Base-by-base conservation (phyloP, 2,329 filamentous ascomycete species). In the Emmonsia crescens region DNA sequence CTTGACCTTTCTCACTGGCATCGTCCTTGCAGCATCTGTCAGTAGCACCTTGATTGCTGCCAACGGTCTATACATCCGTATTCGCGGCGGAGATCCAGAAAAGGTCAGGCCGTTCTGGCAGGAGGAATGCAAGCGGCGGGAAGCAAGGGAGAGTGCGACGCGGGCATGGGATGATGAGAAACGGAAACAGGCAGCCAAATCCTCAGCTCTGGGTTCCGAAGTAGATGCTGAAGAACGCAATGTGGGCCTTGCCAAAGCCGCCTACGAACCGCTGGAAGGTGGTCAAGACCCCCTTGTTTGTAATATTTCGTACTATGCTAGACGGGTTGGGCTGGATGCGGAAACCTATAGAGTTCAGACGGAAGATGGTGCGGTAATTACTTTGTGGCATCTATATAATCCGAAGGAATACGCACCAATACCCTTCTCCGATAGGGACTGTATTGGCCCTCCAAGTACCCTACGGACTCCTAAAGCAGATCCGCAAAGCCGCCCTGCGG, bases 301-400 rank as follows among this genome's bases (percentile, higher is more conserved):
- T 69, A 89, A 96, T 68, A 84, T 92, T 24, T 82, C 82, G 2
- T 94, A 96, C 71, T 96, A 97, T 71, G 92, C 93, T 1, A 82
- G 89, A 24, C 82, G 92, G 14, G 91, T 96, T 16, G 93, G 93
- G 0, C 81, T 97, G 0, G 91, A 96, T 64, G 84, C 91, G 29
- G 92, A 96, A 70, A 83, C 83, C 10, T 89, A 91, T 68, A 81
- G 89, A 57, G 91, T 96, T 0, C 88, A 96, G 73, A 96, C 93
- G 0, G 92, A 96, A 72, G 93, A 97, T 69, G 92, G 92, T 0
- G 96, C 96, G 71, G 84, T 96, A 54, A 88, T 96, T 64, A 85
- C 89, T 27, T 79, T 96, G 1, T 96, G 89, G 87, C 93, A 96
- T 72, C 81, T 96, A 31, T 96, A 89, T 72, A 88, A 96, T 65